Conservation (phyloP, 345 rosid genomes). For the Ceriops decandra region DNA sequence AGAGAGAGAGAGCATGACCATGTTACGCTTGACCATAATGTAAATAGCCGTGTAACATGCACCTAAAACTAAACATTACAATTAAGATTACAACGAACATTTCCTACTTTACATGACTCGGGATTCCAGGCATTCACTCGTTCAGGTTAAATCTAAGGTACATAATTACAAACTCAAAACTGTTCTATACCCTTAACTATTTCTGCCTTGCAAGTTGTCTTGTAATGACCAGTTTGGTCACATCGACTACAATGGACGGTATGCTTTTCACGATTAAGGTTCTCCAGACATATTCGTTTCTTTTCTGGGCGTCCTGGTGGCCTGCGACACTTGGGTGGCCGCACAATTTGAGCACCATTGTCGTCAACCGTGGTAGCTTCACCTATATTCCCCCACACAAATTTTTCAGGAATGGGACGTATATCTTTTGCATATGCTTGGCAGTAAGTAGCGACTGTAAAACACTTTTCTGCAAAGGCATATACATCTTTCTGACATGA, state of each 20-base stretch:
- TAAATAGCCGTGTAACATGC: too few relatives aligned
- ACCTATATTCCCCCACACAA: slow-evolving; percentile 34
- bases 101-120: background rate
- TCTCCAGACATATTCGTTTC: slow-evolving; percentile 46
- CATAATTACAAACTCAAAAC: slow-evolving; percentile 26
- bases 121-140: background rate
- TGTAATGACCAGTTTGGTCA: slow-evolving; percentile 54
- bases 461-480: slow-evolving; percentile 42
- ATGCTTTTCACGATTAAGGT: slow-evolving; percentile 45
- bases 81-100: background rate
- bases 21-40: too few relatives aligned
- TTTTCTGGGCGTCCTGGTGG: slow-evolving; percentile 63
- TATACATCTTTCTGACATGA: slow-evolving; percentile 43
- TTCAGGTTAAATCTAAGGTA: slow-evolving; percentile 2
- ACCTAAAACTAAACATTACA: background rate
- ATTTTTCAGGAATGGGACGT: slow-evolving; percentile 32
- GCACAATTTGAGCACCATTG: slow-evolving; percentile 30
- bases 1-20: too few relatives aligned
- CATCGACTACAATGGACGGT: slow-evolving; percentile 52
- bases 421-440: slow-evolving; percentile 44
- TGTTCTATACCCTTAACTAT: slow-evolving; percentile 31
- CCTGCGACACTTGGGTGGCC: slow-evolving; percentile 47
- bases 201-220: slow-evolving; percentile 56
- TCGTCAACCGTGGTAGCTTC: slow-evolving; percentile 18
- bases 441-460: slow-evolving; percentile 43